Percentiles rank a stretch among this genome's conserved stretches.
phyloP scores from a whole-genome alignment of 345 rosid species.

The Syzygium aqueum region DNA sequence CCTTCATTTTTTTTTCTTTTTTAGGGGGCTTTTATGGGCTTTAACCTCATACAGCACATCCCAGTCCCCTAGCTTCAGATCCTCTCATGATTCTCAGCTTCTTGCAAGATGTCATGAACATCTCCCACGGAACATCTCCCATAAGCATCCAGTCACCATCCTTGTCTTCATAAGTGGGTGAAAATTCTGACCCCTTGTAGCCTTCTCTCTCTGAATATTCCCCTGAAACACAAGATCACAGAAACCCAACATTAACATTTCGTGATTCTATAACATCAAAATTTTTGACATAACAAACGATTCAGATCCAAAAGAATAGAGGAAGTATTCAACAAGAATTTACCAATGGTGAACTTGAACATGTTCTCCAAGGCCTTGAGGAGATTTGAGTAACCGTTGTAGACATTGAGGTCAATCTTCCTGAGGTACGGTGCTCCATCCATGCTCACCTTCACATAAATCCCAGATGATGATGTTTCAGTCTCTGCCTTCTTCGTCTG shows the following conservation, averaged over 20 bases:
- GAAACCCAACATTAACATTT: background rate
- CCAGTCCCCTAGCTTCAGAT: conserved; percentile 71
- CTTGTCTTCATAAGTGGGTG: conserved; percentile 74
- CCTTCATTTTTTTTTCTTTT: conserved; percentile 5
- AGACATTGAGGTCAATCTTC: conserved; percentile 58
- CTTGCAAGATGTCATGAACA: conserved; percentile 82
- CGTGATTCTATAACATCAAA: background rate
- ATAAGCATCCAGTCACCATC: conserved; percentile 90
- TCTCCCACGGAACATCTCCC: conserved; percentile 85
- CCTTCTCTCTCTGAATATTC: conserved; percentile 64
- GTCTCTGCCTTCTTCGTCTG: conserved; percentile 34
- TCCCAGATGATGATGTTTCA: conserved; percentile 24
- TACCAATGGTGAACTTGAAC: conserved; percentile 65
- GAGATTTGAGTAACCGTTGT: conserved; percentile 46
- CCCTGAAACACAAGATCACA: conserved; percentile 14
- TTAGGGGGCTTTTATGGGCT: background rate
- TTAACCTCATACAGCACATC: conserved; percentile 39
- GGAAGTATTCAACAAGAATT: background rate
- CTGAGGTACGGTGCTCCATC: conserved; percentile 85
- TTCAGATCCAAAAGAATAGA: too few relatives aligned
- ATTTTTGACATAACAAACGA: background rate
- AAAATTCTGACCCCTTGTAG: conserved; percentile 62
- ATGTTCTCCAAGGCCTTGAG: conserved; percentile 55
- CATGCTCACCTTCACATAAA: conserved; percentile 81
- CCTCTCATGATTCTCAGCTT: conserved; percentile 83